These are phyloP conservation scores for Trifolium fragiferum DNA, from an alignment of 306 rosid genomes.

Conservation along the genomic window DNA sequence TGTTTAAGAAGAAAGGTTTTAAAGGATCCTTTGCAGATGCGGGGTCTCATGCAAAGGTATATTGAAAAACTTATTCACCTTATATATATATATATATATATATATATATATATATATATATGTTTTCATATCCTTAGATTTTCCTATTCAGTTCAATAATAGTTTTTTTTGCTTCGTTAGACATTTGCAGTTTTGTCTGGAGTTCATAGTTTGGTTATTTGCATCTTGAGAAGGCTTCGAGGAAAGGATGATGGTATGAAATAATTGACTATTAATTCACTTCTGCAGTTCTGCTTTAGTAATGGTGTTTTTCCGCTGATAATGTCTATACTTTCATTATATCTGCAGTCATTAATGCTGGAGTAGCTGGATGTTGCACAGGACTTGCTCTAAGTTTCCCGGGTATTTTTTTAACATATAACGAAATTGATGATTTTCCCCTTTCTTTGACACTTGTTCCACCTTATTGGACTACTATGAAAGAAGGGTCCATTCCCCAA, in stretches of 20 bases:
- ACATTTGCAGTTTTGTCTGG: slow-evolving; percentile 98
- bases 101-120: no score
- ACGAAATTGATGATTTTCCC: neutral
- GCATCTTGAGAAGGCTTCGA: slow-evolving; percentile 86
- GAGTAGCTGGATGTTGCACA: slow-evolving; percentile 99
- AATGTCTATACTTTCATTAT: slow-evolving; percentile 27
- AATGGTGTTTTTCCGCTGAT: slow-evolving; percentile 15
- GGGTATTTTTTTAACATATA: slow-evolving; percentile 49
- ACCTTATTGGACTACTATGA: neutral
- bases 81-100: no score
- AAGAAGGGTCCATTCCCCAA: neutral
- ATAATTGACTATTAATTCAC: slow-evolving; percentile 26
- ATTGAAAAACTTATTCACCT: slow-evolving; percentile 27
- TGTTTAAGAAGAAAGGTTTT: slow-evolving; percentile 87
- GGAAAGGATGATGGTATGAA: slow-evolving; percentile 94
- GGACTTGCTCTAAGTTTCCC: slow-evolving; percentile 98
- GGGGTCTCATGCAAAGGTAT: slow-evolving; percentile 86
- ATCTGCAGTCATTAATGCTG: slow-evolving; percentile 85
- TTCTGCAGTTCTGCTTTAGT: neutral
- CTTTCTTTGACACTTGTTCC: slow-evolving; percentile 13
- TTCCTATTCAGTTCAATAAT: neutral
- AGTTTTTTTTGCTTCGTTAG: slow-evolving; percentile 45
- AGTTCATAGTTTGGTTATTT: slow-evolving; percentile 94
- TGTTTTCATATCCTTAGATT: no score
- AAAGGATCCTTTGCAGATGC: slow-evolving; percentile 93